Percentiles rank a stretch among this genome's conserved stretches.
phyloP scores from a whole-genome alignment of 176 grass and related monocot species.

The Oropetium thomaeum region DNA sequence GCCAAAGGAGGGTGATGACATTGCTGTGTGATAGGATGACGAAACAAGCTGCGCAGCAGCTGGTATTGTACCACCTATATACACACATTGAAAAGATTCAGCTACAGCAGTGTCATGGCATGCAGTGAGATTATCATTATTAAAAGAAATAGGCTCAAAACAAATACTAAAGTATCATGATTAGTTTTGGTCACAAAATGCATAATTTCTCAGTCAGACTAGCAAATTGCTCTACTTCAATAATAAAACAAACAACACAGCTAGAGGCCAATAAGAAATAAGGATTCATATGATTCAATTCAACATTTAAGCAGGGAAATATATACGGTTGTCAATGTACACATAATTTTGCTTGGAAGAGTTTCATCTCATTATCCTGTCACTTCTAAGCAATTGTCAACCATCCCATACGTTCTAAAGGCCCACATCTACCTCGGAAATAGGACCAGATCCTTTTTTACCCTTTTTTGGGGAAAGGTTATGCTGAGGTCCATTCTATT shows the following conservation, averaged over 20 bases:
- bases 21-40: slow-evolving; percentile 67
- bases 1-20: slow-evolving; percentile 29
- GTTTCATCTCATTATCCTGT: neutral
- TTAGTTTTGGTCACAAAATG: neutral
- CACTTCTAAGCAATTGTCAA: neutral
- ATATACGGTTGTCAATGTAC: neutral
- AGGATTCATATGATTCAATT: neutral
- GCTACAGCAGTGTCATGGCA: neutral
- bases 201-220: neutral
- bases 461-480: neutral
- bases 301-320: neutral
- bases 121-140: neutral
- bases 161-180: neutral
- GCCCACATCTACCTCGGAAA: neutral
- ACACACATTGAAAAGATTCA: slow-evolving; percentile 4
- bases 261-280: neutral
- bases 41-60: slow-evolving; percentile 70
- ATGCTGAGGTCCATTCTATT: neutral
- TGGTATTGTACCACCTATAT: slow-evolving; percentile 73
- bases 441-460: neutral
- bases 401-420: neutral
- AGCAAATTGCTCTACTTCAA: neutral
- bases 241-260: neutral
- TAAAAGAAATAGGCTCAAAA: neutral
- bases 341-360: neutral